These are phyloP conservation scores for Ceratobasidium sp. DNA, from an alignment of 1,284 basidiomycete genomes.

Conservation along the genomic window DNA sequence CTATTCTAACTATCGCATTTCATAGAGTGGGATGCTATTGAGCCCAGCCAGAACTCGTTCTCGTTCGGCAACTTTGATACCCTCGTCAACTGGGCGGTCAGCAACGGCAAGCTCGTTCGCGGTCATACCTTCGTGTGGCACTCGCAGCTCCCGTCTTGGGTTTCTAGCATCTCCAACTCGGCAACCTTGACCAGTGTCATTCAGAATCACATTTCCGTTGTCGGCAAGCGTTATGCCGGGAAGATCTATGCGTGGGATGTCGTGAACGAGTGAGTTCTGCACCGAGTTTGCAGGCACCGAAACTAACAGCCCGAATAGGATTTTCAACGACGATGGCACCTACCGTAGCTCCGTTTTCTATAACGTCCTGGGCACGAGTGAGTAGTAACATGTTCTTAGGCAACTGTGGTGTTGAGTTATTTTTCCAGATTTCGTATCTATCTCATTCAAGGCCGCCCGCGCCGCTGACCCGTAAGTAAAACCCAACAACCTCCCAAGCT, in stretches of 20 bases:
- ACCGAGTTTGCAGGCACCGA: background rate
- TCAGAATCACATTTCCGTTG: constrained; percentile 53
- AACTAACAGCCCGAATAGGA: constrained; percentile 48
- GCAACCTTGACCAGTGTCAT: constrained; percentile 47
- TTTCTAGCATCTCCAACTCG: constrained; percentile 44
- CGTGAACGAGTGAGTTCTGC: constrained; percentile 47
- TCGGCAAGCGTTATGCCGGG: constrained; percentile 53
- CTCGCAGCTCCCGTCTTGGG: constrained; percentile 58
- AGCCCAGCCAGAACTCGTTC: constrained; percentile 49
- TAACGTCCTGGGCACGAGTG: constrained; percentile 43
- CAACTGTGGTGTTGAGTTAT: background rate
- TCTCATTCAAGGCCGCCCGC: constrained; percentile 44
- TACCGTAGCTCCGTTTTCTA: constrained; percentile 54
- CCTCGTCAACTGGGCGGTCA: constrained; percentile 57
- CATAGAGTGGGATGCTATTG: constrained; percentile 39
- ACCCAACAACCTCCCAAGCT: no score
- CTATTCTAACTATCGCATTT: background rate
- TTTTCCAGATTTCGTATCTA: constrained; percentile 40
- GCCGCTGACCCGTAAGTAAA: constrained; percentile 42
- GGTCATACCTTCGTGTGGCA: constrained; percentile 61
- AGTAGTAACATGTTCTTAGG: background rate
- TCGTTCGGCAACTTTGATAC: constrained; percentile 53
- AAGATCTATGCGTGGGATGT: constrained; percentile 57
- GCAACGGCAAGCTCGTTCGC: constrained; percentile 56
- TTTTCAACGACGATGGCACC: constrained; percentile 53